Evolutionary conservation across 176 grass and related monocot genomes (phyloP), one percentile per base, ranked within the genome.

Genomic region (Pharus latifolius): DNA sequence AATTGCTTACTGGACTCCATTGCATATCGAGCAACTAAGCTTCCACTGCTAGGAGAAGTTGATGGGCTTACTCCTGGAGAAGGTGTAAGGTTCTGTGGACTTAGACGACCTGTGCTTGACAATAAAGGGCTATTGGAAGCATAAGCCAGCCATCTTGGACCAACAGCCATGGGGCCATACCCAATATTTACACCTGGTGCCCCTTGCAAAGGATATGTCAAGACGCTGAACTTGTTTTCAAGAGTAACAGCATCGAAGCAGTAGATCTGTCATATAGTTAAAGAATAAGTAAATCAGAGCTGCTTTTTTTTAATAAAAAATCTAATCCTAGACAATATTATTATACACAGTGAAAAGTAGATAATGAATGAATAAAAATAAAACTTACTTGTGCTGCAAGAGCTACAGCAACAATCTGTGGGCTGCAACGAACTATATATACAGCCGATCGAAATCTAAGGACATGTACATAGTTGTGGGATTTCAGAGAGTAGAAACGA

Each of bases 181-280:
- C 96, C 96, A 65, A 95, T 88, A 35, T 91, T 95, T 16, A 94
- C 73, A 3, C 90, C 90, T 79, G 77, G 76, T 73, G 87, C 57
- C 67, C 90, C 85, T 99, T 99, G 96, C 67, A 99, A 74, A 74
- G 90, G 96, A 83, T 99, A 91, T 51, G 90, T 72, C 37, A 99
- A 64, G 58, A 99, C 87, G 0, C 96, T 99, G 69, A 95, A 88
- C 84, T 99, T 99, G 65, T 81, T 91, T 79, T 99, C 90, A 69
- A 99, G 83, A 51, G 90, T 99, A 53, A 95, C 90, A 65, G 96
- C 90, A 84, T 99, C 90, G 84, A 99, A 99, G 73, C 96, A 99
- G 73, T 95, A 99, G 84, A 99, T 91, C 96, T 99, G 87, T 12
- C 35, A 38, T 44, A 69, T 47, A 74, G 70, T 16, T 55, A 74